Conservation (phyloP, 225 moss, liverwort and hornwort species). For the Straminergon stramineum region DNA sequence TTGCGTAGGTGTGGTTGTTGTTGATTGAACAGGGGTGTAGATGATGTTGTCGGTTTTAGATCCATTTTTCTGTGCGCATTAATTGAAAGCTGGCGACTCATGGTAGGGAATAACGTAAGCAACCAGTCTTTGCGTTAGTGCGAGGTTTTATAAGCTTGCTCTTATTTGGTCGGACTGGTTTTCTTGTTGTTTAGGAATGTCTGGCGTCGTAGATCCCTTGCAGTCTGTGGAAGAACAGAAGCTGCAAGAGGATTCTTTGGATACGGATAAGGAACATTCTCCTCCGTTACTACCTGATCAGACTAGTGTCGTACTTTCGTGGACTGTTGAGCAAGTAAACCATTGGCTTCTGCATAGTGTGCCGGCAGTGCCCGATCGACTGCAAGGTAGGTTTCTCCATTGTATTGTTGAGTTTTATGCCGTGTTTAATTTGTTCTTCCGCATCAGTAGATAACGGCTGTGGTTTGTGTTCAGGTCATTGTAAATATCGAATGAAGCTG, state of each 20-base stretch:
- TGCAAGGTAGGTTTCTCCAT: conserved; percentile 30
- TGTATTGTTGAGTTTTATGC: neutral
- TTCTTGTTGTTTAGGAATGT: conserved; percentile 41
- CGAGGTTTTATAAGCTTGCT: neutral
- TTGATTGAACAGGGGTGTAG: neutral
- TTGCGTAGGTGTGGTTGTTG: neutral
- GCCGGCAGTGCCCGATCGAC: conserved; percentile 24
- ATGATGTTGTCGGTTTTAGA: neutral
- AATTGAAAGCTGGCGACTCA: neutral
- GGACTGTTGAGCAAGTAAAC: conserved; percentile 52
- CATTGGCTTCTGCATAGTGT: conserved; percentile 44
- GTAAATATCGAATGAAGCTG: neutral
- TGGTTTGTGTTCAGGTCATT: neutral
- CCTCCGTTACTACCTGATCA: conserved; percentile 41
- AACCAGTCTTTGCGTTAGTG: neutral
- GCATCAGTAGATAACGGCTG: neutral
- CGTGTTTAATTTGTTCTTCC: neutral
- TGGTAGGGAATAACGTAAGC: neutral
- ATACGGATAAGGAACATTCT: conserved; percentile 11
- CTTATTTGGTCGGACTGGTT: neutral
- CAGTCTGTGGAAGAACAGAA: conserved; percentile 27
- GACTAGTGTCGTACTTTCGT: conserved; percentile 44
- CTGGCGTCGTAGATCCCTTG: conserved; percentile 45
- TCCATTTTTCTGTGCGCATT: neutral
- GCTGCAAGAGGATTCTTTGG: conserved; percentile 10